Percentiles rank a stretch among this genome's conserved stretches.
Evolutionary conservation across 2,329 filamentous ascomycete genomes (phyloP).

Genomic region (Juglanconis oblonga): DNA sequence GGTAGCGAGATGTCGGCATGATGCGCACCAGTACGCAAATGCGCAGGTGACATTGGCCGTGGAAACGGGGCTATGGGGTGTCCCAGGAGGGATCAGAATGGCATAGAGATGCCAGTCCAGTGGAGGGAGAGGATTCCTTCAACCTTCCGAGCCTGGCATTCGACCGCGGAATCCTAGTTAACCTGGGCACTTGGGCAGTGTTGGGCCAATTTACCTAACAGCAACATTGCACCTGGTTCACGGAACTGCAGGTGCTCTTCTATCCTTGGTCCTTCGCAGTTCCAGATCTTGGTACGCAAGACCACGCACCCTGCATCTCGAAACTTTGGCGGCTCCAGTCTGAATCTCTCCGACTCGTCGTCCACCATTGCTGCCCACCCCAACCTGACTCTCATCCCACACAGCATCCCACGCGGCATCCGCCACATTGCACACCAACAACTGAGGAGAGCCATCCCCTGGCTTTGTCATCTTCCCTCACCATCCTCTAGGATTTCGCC

Average conservation of each 20-base stretch:
- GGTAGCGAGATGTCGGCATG: background rate
- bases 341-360: background rate
- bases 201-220: too few species aligned
- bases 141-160: too few species aligned
- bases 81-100: too few species aligned
- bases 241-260: background rate
- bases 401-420: background rate
- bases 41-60: too few species aligned
- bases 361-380: background rate
- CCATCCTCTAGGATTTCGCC: background rate
- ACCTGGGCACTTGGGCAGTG: too few species aligned
- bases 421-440: background rate
- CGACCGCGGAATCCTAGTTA: too few species aligned
- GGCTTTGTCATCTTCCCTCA: background rate
- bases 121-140: too few species aligned
- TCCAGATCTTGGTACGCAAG: background rate
- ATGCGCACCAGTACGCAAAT: too few species aligned
- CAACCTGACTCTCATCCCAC: background rate
- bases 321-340: background rate
- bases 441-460: background rate
- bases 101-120: too few species aligned
- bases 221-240: background rate
- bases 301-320: background rate
- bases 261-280: background rate
- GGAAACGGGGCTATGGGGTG: background rate